These are phyloP conservation scores for Beauveria caledonica DNA, from an alignment of 2,329 filamentous ascomycete species.

Conservation along the genomic window DNA sequence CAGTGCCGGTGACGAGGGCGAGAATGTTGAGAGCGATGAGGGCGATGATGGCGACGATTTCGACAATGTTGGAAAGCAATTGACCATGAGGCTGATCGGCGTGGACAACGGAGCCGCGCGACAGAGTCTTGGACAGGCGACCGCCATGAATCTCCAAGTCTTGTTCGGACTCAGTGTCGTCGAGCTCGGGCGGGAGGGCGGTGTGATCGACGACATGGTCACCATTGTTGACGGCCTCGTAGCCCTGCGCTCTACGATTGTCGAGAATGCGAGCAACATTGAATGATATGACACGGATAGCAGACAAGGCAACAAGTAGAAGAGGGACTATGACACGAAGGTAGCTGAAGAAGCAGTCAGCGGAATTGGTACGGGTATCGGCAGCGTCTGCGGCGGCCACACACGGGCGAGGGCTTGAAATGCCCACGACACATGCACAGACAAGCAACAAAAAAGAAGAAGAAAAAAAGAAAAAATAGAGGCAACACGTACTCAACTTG, in stretches of 20 bases:
- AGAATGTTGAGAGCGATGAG: constrained; percentile 62
- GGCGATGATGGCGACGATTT: constrained; percentile 66
- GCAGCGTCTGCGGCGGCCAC: background rate
- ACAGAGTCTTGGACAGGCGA: constrained; percentile 51
- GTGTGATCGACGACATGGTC: constrained; percentile 33
- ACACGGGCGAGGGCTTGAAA: too few relatives aligned
- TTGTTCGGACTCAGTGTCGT: constrained; percentile 33
- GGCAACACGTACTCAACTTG: constrained; percentile 7
- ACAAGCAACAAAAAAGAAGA: background rate
- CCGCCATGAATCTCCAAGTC: constrained; percentile 49
- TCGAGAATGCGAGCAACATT: background rate
- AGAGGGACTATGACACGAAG: constrained; percentile 16
- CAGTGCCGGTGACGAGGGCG: constrained; percentile 43
- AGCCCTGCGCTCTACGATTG: background rate
- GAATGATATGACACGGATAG: constrained; percentile 4
- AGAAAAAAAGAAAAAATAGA: background rate
- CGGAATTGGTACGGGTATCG: background rate
- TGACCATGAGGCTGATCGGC: constrained; percentile 71
- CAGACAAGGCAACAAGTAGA: background rate
- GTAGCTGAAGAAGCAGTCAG: constrained; percentile 21
- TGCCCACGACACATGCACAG: too few relatives aligned
- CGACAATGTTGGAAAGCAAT: constrained; percentile 59
- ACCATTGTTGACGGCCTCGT: background rate
- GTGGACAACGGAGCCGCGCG: constrained; percentile 57
- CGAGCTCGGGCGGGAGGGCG: constrained; percentile 40